Evolutionary conservation across 2,329 filamentous ascomycete genomes (phyloP), one percentile per base, ranked within the genome.

Genomic region (Plectosphaerella plurivora): DNA sequence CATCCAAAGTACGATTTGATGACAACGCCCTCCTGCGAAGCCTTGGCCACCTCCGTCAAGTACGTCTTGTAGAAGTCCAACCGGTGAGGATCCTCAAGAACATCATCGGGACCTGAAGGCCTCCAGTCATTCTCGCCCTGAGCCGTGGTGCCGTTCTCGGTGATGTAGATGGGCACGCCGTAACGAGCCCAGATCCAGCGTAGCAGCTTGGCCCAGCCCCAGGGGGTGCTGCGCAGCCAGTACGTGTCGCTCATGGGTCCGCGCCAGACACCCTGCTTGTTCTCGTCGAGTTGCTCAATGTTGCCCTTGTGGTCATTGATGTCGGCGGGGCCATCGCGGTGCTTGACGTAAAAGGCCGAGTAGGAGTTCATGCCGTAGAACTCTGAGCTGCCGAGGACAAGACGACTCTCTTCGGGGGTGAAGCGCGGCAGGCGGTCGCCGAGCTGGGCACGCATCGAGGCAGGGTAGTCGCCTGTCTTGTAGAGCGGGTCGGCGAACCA

Each of bases 311-410:
- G 67, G 47, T 73, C 71, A 33, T 66, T 68, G 45, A 68, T 62
- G 36, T 71, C 70, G 8, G 71, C 58, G 25, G 60, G 64, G n/a
- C 53, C 61, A 35, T 62, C 65, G 14, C 64, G 65, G 53, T 73
- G 67, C 5, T 60, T 63, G 14, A 70, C 61, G 35, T 64, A 73
- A 44, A 72, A 72, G 0, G 69, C 65, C 1, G 69, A 70, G 59
- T 74, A 74, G 14, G 68, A 72, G 57, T 74, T 73, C 68, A 73
- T 73, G 28, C 71, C 71, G 49, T 73, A 73, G 22, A 65, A 65
- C 45, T 70, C 65, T 2, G 68, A 70, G 52, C 68, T 71, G 2
- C 68, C 67, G 0, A 67, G 62, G 5, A 73, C 60, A 7, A 73
- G 60, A n/a, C 55, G 61, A 51, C 65, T 67, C 56, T 73, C 71